Percentiles rank a stretch among this genome's conserved stretches.
Evolutionary conservation across 2,329 filamentous ascomycete genomes (phyloP).

Genomic region (Xylariaceae sp.): DNA sequence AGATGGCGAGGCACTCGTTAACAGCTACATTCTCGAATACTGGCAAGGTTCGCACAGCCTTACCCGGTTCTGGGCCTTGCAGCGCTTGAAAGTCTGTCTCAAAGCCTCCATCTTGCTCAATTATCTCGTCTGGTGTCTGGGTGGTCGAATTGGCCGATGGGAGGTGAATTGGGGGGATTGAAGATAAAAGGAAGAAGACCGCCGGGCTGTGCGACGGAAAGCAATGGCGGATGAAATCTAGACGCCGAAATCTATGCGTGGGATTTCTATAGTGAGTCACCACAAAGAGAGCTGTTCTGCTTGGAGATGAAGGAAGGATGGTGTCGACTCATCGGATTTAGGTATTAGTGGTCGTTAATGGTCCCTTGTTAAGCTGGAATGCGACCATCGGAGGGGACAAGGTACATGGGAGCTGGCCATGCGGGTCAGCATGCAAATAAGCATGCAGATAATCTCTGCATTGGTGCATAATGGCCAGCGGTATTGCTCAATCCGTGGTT

Average conservation of each 20-base stretch:
- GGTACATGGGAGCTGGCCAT: too few species aligned
- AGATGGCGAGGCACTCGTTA: background rate
- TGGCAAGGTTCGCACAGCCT: constrained; percentile 1
- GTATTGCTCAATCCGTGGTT: too few species aligned
- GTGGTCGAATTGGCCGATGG: background rate
- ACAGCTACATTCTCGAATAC: background rate
- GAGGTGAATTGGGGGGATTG: background rate
- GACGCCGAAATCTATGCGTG: too few species aligned
- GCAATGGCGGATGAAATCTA: background rate
- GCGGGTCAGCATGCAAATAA: too few species aligned
- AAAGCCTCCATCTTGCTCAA: constrained; percentile 48
- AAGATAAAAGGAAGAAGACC: background rate
- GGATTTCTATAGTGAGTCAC: background rate
- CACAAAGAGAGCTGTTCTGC: too few species aligned
- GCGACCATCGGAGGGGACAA: too few species aligned
- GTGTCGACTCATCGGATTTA: too few species aligned
- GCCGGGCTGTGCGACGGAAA: background rate
- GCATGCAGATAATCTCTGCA: too few species aligned
- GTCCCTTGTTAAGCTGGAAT: too few species aligned
- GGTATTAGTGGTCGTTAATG: too few species aligned
- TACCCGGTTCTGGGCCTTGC: constrained; percentile 56
- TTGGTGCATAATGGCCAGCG: too few species aligned
- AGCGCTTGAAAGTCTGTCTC: constrained; percentile 54
- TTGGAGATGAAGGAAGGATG: too few species aligned
- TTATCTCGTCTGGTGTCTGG: background rate